Evolutionary conservation across 306 rosid genomes (phyloP), one percentile per base, ranked within the genome.

Genomic region (Cucumis cinereus): DNA sequence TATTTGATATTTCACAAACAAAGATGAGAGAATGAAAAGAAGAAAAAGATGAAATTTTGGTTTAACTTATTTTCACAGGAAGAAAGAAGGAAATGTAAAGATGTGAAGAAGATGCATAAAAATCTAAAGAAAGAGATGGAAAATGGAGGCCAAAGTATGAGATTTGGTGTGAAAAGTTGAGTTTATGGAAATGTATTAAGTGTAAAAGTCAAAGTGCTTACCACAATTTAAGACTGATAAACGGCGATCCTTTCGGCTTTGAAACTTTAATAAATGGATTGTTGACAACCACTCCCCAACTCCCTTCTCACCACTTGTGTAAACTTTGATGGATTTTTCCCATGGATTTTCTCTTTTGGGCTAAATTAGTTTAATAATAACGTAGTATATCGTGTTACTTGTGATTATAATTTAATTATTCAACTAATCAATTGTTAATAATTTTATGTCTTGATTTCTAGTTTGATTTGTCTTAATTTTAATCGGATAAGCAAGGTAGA

Each of bases 181-280:
- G 43, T 45, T 77, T 59, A 45, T 53, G 75, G 73, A 75, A 56
- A 28, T 22, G 10, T 30, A 15, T 53, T 12, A 9, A 13, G 20
- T 13, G 55, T 19, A 7, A 47, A 66, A 56, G 55, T 70, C 75
- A 23, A 70, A 70, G 75, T 7, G 16, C 36, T 53, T 69, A 69
- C 7, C 74, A 10, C 20, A 43, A 20, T 43, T 30, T 23, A 41
- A 15, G 74, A 70, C 58, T 69, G 58, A 70, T 45, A 41, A 73
- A 58, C 77, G n/a, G 57, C 28, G 75, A 76, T 56, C 56, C 55
- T 56, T 77, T 77, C 64, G 82, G 79, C 55, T 79, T 79, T 79
- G 78, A 79, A 78, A 26, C 11, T 69, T 6, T 40, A 43, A 69
- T 69, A 7, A 70, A 68, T 68, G 55, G 40, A 20, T 40, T 67